Percentiles rank a stretch among this genome's conserved stretches.
Evolutionary conservation across 441 rosid species (phyloP).

Genomic region (Populus tomentosa): DNA sequence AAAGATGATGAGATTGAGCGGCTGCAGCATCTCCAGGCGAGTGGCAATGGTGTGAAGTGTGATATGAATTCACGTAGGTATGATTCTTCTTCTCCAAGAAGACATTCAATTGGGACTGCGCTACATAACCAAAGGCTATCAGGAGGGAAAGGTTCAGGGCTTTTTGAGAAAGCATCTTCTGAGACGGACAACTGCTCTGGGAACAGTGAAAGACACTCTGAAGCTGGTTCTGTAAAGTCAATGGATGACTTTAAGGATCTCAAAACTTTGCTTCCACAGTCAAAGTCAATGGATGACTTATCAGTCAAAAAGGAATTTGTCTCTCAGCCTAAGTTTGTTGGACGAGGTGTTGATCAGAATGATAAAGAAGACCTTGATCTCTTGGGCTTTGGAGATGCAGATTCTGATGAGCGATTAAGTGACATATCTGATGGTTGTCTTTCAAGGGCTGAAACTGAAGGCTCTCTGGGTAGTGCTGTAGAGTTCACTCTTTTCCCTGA

Average conservation of each 20-base stretch:
- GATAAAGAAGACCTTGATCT: slow-evolving; percentile 62
- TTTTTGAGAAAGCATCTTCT: slow-evolving; percentile 16
- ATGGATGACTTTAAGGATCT: slow-evolving; percentile 26
- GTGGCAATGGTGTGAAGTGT: slow-evolving; percentile 12
- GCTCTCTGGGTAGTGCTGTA: slow-evolving; percentile 56
- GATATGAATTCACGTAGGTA: slow-evolving; percentile 5
- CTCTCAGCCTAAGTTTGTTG: slow-evolving; percentile 35
- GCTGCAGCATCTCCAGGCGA: slow-evolving; percentile 17
- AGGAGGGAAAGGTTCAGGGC: slow-evolving; percentile 19
- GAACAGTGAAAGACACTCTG: slow-evolving; percentile 41
- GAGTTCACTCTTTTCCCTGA: too few species aligned
- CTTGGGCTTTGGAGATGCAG: slow-evolving; percentile 66
- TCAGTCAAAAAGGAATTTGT: slow-evolving; percentile 28
- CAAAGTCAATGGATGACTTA: slow-evolving; percentile 32
- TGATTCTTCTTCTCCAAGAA: slow-evolving; percentile 24
- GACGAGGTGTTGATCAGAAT: slow-evolving; percentile 27
- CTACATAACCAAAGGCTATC: slow-evolving; percentile 8
- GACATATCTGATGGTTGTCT: slow-evolving; percentile 92
- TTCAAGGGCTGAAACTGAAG: slow-evolving; percentile 95
- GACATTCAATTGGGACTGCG: slow-evolving; percentile 15
- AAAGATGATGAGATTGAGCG: slow-evolving; percentile 34
- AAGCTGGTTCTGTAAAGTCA: slow-evolving; percentile 60
- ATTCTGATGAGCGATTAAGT: slow-evolving; percentile 84
- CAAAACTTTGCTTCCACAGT: slow-evolving; percentile 12
- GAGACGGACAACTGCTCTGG: slow-evolving; percentile 25